Evolutionary conservation across 257 asterid genomes (phyloP), one percentile per base, ranked within the genome.

Genomic region (Fraxinus quadrangulata): DNA sequence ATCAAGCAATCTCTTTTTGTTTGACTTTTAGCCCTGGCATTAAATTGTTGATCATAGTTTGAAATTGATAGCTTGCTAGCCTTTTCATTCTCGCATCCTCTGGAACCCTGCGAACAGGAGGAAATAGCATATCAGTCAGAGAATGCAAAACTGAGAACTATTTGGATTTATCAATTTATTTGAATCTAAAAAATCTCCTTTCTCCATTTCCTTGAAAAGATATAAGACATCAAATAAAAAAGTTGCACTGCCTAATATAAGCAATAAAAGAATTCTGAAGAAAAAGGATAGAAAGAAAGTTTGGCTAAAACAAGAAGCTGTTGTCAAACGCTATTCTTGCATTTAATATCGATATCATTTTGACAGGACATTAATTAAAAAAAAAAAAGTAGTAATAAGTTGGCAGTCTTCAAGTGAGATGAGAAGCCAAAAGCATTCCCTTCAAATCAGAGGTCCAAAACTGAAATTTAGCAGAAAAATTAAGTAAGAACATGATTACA

Each of bases 31-130:
- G 73, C 80, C 85, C 78, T 65, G 63, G 80, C 75, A 79, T 82
- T 81, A 71, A 67, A 49, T 66, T 69, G 81, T 54, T 76, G 84
- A 74, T 67, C 54, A 77, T 81, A 76, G 74, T 77, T 75, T 36
- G 88, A 84, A 77, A 84, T 75, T 71, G 86, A 85, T 59, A 84
- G 87, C 66, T 85, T 85, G 83, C 80, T 72, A 73, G 81, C 79
- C 78, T 79, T 83, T 59, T 72, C 70, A 74, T 76, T 83, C 78
- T 85, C 84, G 14, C 74, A 76, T 75, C 81, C 84, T 74, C 67
- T 63, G 76, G 87, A 73, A 83, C 74, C 86, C 97, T 93, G 86
- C 79, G 70, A 79, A 79, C 75, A 26, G 61, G 49, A 79, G 69
- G 81, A 74, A 68, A 51, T 24, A 72, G 76, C 78, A 70, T 78